phyloP scores from a whole-genome alignment of 257 asterid genomes.

The Voacanga thouarsii region DNA sequence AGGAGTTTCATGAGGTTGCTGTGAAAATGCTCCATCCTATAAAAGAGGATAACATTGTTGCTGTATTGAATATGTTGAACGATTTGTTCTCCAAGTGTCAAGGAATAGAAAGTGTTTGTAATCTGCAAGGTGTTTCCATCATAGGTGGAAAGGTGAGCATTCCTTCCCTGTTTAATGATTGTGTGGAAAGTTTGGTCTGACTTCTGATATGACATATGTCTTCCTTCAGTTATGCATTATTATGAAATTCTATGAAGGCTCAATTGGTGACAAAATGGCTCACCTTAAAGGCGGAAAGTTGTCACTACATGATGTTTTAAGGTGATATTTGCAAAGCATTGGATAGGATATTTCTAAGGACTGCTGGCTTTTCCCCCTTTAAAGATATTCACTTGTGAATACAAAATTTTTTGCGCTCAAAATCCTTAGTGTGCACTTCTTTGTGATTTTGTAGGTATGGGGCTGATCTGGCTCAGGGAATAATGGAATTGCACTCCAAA shows the following conservation, averaged over 20 bases:
- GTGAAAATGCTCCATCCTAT: slow-evolving; percentile 70
- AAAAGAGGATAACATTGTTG: slow-evolving; percentile 48
- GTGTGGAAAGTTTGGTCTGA: background rate
- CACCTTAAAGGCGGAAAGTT: slow-evolving; percentile 68
- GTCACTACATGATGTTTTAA: slow-evolving; percentile 63
- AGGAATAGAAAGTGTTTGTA: slow-evolving; percentile 54
- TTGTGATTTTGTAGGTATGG: slow-evolving; percentile 54
- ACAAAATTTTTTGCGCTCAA: background rate
- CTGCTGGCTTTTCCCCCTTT: background rate
- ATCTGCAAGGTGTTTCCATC: slow-evolving; percentile 60
- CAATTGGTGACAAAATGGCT: slow-evolving; percentile 79
- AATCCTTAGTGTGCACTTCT: background rate
- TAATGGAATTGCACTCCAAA: slow-evolving; percentile 75
- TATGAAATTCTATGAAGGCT: slow-evolving; percentile 80
- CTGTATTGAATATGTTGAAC: slow-evolving; percentile 51
- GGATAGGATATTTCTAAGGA: background rate
- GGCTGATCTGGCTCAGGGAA: slow-evolving; percentile 73
- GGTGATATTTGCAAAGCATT: slow-evolving; percentile 41
- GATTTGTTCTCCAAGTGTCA: slow-evolving; percentile 50
- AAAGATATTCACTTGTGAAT: background rate
- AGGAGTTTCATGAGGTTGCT: slow-evolving; percentile 81
- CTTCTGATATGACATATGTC: slow-evolving; percentile 19
- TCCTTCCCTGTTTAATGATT: background rate
- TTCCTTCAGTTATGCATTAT: slow-evolving; percentile 71
- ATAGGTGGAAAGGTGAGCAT: slow-evolving; percentile 64